Base-by-base conservation (phyloP, 1,139 yeast species). In the Geotrichum restrictum region DNA sequence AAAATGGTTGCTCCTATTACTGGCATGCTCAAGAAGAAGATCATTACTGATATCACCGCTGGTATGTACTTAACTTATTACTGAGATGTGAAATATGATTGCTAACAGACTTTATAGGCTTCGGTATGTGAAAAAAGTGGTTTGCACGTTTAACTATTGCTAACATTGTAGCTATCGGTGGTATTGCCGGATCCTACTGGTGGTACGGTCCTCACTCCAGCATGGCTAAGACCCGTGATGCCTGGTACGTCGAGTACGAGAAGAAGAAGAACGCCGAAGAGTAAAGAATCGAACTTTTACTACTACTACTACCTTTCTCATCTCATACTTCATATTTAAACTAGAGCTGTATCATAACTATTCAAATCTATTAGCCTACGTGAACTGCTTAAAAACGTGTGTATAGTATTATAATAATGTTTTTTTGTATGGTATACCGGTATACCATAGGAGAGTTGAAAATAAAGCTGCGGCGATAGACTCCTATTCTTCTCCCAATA, bases 1-100 rank as follows among this genome's bases (percentile, higher is more conserved):
- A 77, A 63, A 65, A 85, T 86, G 88, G 87, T 89, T 69, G 88
- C 96, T 69, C 96, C 96, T 66, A 88, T 91, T 67, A 80, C 84
- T 56, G 97, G 97, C 63, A 76, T 86, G 62, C 79, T 91, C 61
- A 87, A 81, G 76, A 88, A 83, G 78, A 85, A 83, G 74, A 82
- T 88, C 72, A 78, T 85, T 69, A 79, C 87, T 62, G 97, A 93
- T 69, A 81, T 91, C 71, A 62, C 82, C 65, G 74, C 83, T 62
- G 48, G 54, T 48, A 33, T 19, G 47, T 43, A 31, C n/a, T 27
- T 27, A 2, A 5, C 22, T 42, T 11, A n/a, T 8, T 37, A 16
- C 19, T 16, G 16, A 13, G 14, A 2, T 16, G 6, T 21, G 27
- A 3, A 16, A 7, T 37, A 11, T 14, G n/a, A n/a, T 31, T 29